phyloP scores from a whole-genome alignment of 805 yeast genomes.

The Sugiyamaella smithiae region DNA sequence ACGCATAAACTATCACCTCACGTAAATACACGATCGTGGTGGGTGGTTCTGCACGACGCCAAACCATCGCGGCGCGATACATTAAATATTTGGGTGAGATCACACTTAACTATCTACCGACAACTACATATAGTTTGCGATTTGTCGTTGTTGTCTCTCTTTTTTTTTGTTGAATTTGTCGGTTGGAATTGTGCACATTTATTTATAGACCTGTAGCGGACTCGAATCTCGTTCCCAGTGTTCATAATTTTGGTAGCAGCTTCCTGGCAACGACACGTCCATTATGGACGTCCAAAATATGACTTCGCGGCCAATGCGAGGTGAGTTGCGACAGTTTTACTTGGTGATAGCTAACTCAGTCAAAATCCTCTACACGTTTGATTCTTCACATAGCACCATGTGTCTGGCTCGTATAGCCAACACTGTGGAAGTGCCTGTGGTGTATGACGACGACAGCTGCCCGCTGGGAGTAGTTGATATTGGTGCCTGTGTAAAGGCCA shows the following conservation, averaged over 20 bases:
- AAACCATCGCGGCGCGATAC: neutral
- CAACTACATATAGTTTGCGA: too few relatives aligned
- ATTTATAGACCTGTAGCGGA: too few relatives aligned
- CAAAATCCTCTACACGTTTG: conserved; percentile 39
- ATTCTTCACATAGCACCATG: conserved; percentile 31
- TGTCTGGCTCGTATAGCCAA: conserved; percentile 35
- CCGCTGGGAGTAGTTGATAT: conserved; percentile 35
- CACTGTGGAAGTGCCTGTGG: conserved; percentile 27
- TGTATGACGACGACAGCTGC: conserved; percentile 21
- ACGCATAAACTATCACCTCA: neutral
- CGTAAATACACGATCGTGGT: conserved; percentile 1
- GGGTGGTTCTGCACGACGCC: neutral
- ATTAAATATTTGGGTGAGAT: neutral
- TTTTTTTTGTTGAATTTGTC: too few relatives aligned
- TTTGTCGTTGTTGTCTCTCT: too few relatives aligned
- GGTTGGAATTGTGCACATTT: too few relatives aligned
- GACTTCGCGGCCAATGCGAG: conserved; percentile 21
- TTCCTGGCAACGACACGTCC: neutral
- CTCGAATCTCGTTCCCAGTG: too few relatives aligned
- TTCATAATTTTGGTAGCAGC: conserved; percentile 1
- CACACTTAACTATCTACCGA: too few relatives aligned
- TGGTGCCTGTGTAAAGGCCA: conserved; percentile 33
- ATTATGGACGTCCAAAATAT: conserved; percentile 10
- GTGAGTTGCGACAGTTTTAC: conserved; percentile 9
- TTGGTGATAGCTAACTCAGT: conserved; percentile 18